Evolutionary conservation across 2,329 filamentous ascomycete genomes (phyloP).

Genomic region (Westerdykella ornata): DNA sequence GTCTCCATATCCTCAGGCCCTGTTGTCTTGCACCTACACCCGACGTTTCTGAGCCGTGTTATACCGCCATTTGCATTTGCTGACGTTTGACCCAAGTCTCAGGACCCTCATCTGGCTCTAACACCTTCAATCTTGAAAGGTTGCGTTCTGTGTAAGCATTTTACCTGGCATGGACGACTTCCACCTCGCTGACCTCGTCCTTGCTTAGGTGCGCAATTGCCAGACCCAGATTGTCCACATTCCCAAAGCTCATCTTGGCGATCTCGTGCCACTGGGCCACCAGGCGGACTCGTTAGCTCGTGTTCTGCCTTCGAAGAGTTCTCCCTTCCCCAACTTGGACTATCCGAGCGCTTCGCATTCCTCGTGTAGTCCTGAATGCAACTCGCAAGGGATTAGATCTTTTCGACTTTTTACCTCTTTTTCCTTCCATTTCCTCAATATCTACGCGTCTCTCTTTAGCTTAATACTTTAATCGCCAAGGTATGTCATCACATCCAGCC

Average conservation of each 20-base stretch:
- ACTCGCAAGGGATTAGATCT: conserved; percentile 37
- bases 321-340: conserved; percentile 33
- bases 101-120: conserved; percentile 8
- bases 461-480: conserved; percentile 46
- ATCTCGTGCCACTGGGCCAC: conserved; percentile 29
- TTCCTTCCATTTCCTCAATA: conserved; percentile 28
- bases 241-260: conserved; percentile 40
- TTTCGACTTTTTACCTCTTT: conserved; percentile 29
- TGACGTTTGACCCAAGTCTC: not conserved
- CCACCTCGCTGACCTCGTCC: conserved; percentile 13
- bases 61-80: not conserved
- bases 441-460: conserved; percentile 35
- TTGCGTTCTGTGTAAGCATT: conserved; percentile 19
- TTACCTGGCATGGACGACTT: not conserved
- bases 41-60: too few species aligned
- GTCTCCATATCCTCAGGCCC: too few species aligned
- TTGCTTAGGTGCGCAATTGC: conserved; percentile 32
- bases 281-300: conserved; percentile 50
- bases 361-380: conserved; percentile 40
- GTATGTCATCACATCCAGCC: conserved; percentile 33
- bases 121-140: conserved; percentile 16
- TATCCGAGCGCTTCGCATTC: conserved; percentile 33
- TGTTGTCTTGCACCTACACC: too few species aligned
- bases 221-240: conserved; percentile 39
- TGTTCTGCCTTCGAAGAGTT: conserved; percentile 40